phyloP scores from a whole-genome alignment of 805 yeast species.

The Lipomyces orientalis region DNA sequence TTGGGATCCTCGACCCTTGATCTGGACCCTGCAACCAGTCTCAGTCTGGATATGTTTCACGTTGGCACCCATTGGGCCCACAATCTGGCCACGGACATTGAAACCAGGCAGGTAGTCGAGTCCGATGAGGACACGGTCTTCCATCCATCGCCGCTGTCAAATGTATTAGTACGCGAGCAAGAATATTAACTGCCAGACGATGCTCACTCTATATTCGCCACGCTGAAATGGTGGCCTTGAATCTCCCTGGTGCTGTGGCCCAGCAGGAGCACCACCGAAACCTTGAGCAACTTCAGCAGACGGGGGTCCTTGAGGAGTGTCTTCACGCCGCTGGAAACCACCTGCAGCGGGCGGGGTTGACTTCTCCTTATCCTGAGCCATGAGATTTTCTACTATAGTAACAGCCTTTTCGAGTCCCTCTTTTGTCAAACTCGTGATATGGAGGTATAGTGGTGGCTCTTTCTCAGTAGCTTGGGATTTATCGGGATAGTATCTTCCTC shows the following conservation, averaged over 20 bases:
- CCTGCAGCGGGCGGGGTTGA: slow-evolving; percentile 21
- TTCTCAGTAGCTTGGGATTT: slow-evolving; percentile 42
- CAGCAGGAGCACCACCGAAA: slow-evolving; percentile 7
- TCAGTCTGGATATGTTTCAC: slow-evolving; percentile 47
- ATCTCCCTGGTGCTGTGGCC: slow-evolving; percentile 10
- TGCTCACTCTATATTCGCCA: slow-evolving; percentile 20
- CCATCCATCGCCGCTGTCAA: slow-evolving; percentile 34
- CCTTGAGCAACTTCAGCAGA: slow-evolving; percentile 1
- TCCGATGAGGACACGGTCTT: slow-evolving; percentile 39
- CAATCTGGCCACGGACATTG: slow-evolving; percentile 44
- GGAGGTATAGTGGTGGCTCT: slow-evolving; percentile 45
- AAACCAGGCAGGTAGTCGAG: slow-evolving; percentile 40
- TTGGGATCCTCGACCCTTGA: slow-evolving; percentile 48
- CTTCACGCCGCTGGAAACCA: slow-evolving; percentile 7
- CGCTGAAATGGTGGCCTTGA: slow-evolving; percentile 13
- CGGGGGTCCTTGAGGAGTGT: not conserved
- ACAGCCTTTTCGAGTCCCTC: slow-evolving; percentile 61
- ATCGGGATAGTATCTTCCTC: slow-evolving; percentile 48
- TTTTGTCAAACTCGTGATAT: slow-evolving; percentile 67
- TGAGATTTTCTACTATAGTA: slow-evolving; percentile 64
- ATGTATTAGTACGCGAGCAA: not conserved
- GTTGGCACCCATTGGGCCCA: slow-evolving; percentile 47
- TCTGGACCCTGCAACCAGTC: slow-evolving; percentile 45
- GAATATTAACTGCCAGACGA: not conserved
- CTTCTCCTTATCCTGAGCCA: slow-evolving; percentile 39